These are phyloP conservation scores for Rostrohypoxylon terebratum DNA, from an alignment of 495 filamentous ascomycete genomes.

Conservation along the genomic window DNA sequence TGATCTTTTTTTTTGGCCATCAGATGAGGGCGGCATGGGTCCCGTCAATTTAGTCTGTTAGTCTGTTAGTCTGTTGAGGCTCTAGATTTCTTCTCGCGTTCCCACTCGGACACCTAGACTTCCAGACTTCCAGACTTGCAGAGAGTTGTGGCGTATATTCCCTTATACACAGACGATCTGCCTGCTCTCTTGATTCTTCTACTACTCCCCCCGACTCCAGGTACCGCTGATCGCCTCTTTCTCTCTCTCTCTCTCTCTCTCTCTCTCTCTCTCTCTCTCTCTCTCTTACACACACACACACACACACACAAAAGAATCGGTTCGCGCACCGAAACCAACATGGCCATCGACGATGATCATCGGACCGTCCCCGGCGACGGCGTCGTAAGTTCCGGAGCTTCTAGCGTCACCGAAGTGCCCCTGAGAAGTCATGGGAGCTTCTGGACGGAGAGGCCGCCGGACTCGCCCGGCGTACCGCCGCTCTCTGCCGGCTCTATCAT, in stretches of 20 bases:
- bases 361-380: not conserved
- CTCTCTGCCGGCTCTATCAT: slow-evolving; percentile 9
- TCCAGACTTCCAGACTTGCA: no score
- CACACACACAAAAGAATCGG: no score
- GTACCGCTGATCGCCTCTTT: not conserved
- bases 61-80: slow-evolving; percentile 4
- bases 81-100: not conserved
- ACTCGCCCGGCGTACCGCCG: slow-evolving; percentile 1
- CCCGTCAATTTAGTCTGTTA: not conserved
- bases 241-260: no score
- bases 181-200: not conserved
- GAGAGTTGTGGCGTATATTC: slow-evolving; percentile 2
- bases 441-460: not conserved
- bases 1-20: slow-evolving; percentile 4
- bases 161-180: not conserved
- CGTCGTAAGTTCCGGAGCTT: slow-evolving; percentile 16
- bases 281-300: no score
- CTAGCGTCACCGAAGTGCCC: slow-evolving; percentile 24
- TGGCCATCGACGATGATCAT: slow-evolving; percentile 10
- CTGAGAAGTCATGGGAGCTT: slow-evolving; percentile 14
- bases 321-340: not conserved
- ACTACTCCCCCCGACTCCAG: not conserved
- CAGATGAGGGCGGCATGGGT: not conserved
- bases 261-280: no score
- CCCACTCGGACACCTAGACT: not conserved